Base-by-base conservation (phyloP, 1,139 yeast species). In the Spathaspora sp. region DNA sequence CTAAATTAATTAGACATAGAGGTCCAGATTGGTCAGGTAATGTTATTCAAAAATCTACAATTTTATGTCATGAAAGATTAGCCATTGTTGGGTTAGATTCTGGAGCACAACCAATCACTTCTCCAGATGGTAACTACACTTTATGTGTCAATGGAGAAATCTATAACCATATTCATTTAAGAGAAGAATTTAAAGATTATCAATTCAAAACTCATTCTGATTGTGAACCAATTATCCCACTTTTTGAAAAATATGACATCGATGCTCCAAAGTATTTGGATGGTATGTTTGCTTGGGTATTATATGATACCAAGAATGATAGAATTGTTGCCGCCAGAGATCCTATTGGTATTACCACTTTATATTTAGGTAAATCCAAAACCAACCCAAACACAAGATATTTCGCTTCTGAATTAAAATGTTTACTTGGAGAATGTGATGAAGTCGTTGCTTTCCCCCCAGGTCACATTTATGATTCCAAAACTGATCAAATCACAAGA, bases 21-120 rank as follows among this genome's bases (percentile, higher is more conserved):
- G 99, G 99, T 59, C 99, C 99, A 56, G 99, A 93, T 73, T 93
- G 99, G 99, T 82, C 91, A 41, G 99, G 99, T 62, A 90, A 89
- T 82, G 68, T 80, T 55, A 74, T 80, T 55, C 82, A 84, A 63
- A 89, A 89, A 81, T 69, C 76, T 56, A 89, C 97, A 46, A 84
- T 86, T 54, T 72, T 93, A 59, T 84, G 88, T 58, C 99, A 93
- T 67, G 98, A 93, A 74, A 87, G 99, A 75, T 80, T 93, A 64
- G 96, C 98, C 57, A 91, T 93, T 64, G 96, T 89, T 53, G 97
- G 97, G 57, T 78, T 91, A 61, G 97, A 89, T 67, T 78, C 97
- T 40, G 99, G 99, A 64, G 97, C 99, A 53, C 99, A 93, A 74
- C 99, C 99, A 56, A 87, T 93, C 70, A 79, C 85, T 55, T 86